Evolutionary conservation across 108 stramenopile genomes (phyloP), one percentile per base, ranked within the genome.

Genomic region (Skeletonema costatum): DNA sequence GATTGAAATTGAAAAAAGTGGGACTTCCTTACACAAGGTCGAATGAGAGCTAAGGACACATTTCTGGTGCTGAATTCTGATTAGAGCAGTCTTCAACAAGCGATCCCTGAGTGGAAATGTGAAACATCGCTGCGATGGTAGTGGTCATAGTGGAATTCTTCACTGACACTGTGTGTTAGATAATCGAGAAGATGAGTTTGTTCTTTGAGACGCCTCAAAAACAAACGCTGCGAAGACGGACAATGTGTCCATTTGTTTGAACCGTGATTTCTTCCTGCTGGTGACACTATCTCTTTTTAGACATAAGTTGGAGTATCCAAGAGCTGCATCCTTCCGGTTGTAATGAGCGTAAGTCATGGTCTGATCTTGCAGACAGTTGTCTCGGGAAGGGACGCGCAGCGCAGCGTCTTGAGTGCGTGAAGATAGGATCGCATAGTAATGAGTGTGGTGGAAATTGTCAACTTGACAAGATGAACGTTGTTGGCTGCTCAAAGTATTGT

Each of bases 321-420:
- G 85, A 85, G 31, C 19, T n/a, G 71, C 17, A 63, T 87, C 44
- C 16, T 79, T 16, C 87, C 84, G 2, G 25, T 87, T 35, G 74
- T 87, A 21, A 69, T 56, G 87, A 87, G 50, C 68, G 87, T 17
- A 87, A 87, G 61, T 73, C 78, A 17, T 87, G 85, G 87, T 82
- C 80, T 2, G 87, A 87, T 75, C 71, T 87, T 56, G 87, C 87
- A 31, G 87, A 87, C 58, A 76, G 75, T 31, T 77, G 77, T 53
- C 68, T 78, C n/a, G 77, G 72, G 14, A 78, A 74, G 53, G 87
- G 87, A 6, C 62, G 60, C 32, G 81, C 77, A 21, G 67, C 64
- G 6, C 77, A 82, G 63, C 56, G 87, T 30, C 78, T 87, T 21
- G 87, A 82, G 32, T 87, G 87, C 38, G 87, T 87, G 38, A 77